These are phyloP conservation scores for Irpex sp. DNA, from an alignment of 1,284 basidiomycete species.

Conservation along the genomic window DNA sequence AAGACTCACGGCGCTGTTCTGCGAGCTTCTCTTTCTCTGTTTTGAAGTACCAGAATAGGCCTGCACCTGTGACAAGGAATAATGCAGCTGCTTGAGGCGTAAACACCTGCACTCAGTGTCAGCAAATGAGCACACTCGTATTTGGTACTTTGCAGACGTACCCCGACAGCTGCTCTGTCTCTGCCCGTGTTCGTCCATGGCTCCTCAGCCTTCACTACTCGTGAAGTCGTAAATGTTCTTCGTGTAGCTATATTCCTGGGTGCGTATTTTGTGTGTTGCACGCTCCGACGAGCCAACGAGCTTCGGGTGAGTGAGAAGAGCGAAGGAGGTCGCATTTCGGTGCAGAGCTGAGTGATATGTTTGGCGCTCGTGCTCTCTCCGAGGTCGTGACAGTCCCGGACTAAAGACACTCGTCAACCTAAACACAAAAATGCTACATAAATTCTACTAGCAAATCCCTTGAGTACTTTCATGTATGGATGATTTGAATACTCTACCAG, in stretches of 20 bases:
- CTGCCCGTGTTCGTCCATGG: slow-evolving; percentile 21
- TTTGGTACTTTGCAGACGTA: slow-evolving; percentile 19
- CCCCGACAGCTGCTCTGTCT: slow-evolving; percentile 41
- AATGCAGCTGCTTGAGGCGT: slow-evolving; percentile 81
- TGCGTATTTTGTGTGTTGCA: neutral
- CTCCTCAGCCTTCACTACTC: neutral
- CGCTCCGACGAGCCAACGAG: neutral
- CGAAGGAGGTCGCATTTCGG: slow-evolving; percentile 14
- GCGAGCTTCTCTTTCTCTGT: slow-evolving; percentile 81
- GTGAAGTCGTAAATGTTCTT: neutral
- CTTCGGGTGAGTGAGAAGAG: neutral
- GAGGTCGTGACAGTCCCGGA: slow-evolving; percentile 16
- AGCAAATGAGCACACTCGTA: neutral
- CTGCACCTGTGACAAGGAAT: slow-evolving; percentile 81
- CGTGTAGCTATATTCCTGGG: slow-evolving; percentile 17
- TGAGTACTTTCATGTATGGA: no score
- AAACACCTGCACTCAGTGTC: slow-evolving; percentile 64
- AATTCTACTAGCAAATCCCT: no score
- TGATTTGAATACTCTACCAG: no score
- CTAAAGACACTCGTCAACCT: no score
- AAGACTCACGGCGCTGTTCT: slow-evolving; percentile 42
- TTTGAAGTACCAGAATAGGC: slow-evolving; percentile 87
- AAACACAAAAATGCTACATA: no score
- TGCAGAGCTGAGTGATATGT: slow-evolving; percentile 28
- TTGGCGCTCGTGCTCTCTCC: neutral